Evolutionary conservation across 2,329 filamentous ascomycete genomes (phyloP).

Genomic region (Gnomoniopsis smithogilvyi): DNA sequence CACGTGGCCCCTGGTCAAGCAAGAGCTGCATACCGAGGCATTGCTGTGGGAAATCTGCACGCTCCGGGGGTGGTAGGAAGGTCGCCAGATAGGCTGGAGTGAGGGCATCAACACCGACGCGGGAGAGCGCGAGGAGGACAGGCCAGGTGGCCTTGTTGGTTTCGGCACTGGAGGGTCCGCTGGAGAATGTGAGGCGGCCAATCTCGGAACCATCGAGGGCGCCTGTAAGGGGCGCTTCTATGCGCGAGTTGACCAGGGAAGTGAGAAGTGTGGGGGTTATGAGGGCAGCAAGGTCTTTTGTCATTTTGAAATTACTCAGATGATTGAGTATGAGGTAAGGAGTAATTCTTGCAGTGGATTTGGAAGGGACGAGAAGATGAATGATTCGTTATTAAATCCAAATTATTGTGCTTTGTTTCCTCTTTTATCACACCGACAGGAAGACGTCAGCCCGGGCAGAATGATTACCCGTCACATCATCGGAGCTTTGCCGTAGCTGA

Average conservation of each 20-base stretch:
- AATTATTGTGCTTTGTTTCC: too few relatives aligned
- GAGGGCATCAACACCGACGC: constrained; percentile 22
- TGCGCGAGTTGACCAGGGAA: constrained; percentile 15
- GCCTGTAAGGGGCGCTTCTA: background rate
- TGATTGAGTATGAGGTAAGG: background rate
- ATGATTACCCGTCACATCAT: too few relatives aligned
- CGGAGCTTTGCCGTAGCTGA: too few relatives aligned
- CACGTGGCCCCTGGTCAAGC: constrained; percentile 25
- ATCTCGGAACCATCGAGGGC: background rate
- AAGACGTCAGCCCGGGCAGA: too few relatives aligned
- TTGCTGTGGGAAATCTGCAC: constrained; percentile 24
- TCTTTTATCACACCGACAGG: too few relatives aligned
- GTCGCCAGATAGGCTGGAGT: constrained; percentile 21
- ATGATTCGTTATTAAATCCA: too few relatives aligned
- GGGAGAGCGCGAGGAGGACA: constrained; percentile 22
- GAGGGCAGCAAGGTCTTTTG: constrained; percentile 12
- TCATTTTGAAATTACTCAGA: background rate
- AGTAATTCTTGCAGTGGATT: too few relatives aligned
- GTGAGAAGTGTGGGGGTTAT: constrained; percentile 19
- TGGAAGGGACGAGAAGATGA: too few relatives aligned
- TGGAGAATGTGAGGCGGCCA: background rate
- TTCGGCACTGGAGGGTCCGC: background rate
- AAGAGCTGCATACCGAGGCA: constrained; percentile 27
- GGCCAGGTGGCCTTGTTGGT: constrained; percentile 13
- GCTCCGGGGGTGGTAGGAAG: constrained; percentile 23